Conservation (phyloP, 2,329 filamentous ascomycete genomes). For the Boeremia lycopersici region DNA sequence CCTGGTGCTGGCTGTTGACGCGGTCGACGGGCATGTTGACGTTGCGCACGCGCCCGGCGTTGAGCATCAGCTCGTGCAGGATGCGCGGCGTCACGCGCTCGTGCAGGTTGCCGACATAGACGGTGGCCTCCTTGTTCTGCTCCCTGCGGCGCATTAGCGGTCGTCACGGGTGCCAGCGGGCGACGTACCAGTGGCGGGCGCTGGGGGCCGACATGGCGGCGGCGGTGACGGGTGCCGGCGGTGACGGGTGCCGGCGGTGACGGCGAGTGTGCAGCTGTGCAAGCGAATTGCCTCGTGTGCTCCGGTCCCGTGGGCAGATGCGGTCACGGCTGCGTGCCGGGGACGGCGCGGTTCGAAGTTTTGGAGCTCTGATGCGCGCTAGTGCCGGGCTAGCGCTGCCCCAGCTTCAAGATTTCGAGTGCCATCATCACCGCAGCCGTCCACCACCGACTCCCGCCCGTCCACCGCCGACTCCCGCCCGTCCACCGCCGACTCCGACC, state of each 20-base stretch:
- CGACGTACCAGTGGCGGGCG: conserved; percentile 74
- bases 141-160: conserved; percentile 53
- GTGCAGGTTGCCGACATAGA: conserved; percentile 98
- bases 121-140: conserved; percentile 96
- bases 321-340: background rate
- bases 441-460: conserved; percentile 15
- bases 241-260: too few relatives aligned
- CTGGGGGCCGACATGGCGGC: conserved; percentile 62
- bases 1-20: conserved; percentile 94
- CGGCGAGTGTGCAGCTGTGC: background rate
- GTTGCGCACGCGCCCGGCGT: conserved; percentile 96
- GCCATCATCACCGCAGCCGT: conserved; percentile 15
- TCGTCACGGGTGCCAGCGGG: background rate
- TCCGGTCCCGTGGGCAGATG: background rate
- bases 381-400: conserved; percentile 20
- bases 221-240: background rate
- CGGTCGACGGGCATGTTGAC: conserved; percentile 98
- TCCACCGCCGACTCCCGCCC: conserved; percentile 1
- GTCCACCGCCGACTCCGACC: conserved; percentile 11
- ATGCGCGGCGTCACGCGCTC: conserved; percentile 90
- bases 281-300: background rate
- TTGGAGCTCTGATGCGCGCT: conserved; percentile 28
- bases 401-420: conserved; percentile 31
- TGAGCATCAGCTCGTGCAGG: conserved; percentile 97
- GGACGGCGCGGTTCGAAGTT: conserved; percentile 23